Evolutionary conservation across 305 asterid genomes (phyloP).

Genomic region (Fraxinus sp.): DNA sequence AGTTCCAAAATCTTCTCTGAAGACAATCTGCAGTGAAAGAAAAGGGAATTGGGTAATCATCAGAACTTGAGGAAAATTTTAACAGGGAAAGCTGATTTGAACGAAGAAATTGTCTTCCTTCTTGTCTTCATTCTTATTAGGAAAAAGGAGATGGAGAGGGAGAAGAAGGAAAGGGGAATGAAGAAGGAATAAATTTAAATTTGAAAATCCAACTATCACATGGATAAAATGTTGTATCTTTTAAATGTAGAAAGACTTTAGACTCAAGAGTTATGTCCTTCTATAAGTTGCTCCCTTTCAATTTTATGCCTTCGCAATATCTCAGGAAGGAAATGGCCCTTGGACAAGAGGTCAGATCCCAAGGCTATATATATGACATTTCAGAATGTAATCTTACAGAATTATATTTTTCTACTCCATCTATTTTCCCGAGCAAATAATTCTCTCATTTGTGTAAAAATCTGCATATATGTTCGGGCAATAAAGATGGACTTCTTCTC

Average conservation of each 20-base stretch:
- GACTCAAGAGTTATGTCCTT: background rate
- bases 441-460: background rate
- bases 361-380: background rate
- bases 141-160: background rate
- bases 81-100: background rate
- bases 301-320: background rate
- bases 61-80: background rate
- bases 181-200: background rate
- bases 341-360: background rate
- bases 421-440: background rate
- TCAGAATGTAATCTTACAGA: background rate
- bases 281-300: background rate
- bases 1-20: conserved; percentile 62
- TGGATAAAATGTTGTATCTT: background rate
- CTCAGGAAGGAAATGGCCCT: background rate
- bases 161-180: background rate
- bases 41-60: background rate
- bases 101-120: background rate
- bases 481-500: background rate
- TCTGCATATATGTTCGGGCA: background rate
- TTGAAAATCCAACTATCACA: background rate
- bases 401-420: background rate
- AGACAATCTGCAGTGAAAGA: conserved; percentile 42
- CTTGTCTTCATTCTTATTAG: background rate
- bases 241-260: background rate